A percentile compares a stretch with the other conserved stretches of the same genome.
These are phyloP conservation scores for Pichia sp. DNA, from an alignment of 1,139 yeast genomes.

Conservation along the genomic window DNA sequence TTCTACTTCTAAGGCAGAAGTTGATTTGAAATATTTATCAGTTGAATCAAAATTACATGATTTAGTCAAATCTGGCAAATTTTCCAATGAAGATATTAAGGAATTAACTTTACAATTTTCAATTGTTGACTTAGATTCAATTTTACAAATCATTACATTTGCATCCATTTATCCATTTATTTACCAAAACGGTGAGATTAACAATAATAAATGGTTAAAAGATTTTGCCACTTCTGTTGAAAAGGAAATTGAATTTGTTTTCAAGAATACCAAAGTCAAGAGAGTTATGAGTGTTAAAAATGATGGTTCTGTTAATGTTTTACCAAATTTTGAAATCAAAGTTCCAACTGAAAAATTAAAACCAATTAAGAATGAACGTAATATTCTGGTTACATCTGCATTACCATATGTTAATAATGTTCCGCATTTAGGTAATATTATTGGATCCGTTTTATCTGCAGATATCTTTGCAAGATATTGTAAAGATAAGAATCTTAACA, in stretches of 20 bases:
- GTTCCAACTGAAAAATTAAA: conserved; percentile 27
- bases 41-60: conserved; percentile 24
- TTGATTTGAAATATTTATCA: conserved; percentile 15
- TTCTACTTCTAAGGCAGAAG: conserved; percentile 8
- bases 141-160: conserved; percentile 43
- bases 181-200: conserved; percentile 17
- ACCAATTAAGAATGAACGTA: conserved; percentile 42
- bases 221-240: conserved; percentile 38
- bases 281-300: conserved; percentile 35
- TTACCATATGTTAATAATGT: conserved; percentile 96
- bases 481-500: conserved; percentile 81
- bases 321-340: conserved; percentile 35
- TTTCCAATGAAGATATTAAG: conserved; percentile 5
- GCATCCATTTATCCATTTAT: conserved; percentile 38
- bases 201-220: conserved; percentile 35
- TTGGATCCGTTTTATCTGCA: conserved; percentile 91
- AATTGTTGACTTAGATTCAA: conserved; percentile 21
- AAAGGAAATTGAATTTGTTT: conserved; percentile 36
- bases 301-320: conserved; percentile 51
- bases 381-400: conserved; percentile 88
- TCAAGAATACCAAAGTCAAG: conserved; percentile 37
- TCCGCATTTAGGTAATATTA: conserved; percentile 94
- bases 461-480: conserved; percentile 90
- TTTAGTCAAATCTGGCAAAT: conserved; percentile 20
- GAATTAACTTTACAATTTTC: conserved; percentile 11